Conservation (phyloP, 2,329 filamentous ascomycete genomes). For the Monilinia vaccinii-corymbosi region DNA sequence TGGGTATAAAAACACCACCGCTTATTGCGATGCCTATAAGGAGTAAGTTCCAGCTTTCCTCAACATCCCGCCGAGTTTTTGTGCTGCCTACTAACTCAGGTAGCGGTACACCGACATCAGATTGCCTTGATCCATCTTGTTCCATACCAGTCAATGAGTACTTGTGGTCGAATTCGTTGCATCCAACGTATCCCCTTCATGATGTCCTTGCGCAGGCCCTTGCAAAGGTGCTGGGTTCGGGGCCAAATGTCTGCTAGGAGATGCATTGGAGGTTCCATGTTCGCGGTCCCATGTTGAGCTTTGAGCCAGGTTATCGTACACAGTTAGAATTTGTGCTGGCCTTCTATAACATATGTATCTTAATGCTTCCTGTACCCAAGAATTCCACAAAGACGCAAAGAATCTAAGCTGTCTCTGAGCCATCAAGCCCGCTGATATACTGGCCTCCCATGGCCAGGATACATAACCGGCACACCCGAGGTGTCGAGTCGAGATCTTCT, state of each 20-base stretch:
- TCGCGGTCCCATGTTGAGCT: not conserved
- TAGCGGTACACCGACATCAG: constrained; percentile 37
- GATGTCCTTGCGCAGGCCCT: constrained; percentile 47
- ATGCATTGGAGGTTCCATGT: not conserved
- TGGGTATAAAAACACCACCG: constrained; percentile 45
- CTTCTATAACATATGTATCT: not conserved
- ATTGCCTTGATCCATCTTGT: constrained; percentile 39
- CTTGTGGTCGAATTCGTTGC: constrained; percentile 54
- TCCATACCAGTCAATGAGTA: constrained; percentile 50
- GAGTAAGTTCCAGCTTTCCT: constrained; percentile 34
- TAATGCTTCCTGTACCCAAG: not conserved
- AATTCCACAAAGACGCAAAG: not conserved
- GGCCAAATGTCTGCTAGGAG: constrained; percentile 33
- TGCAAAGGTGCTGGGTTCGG: constrained; percentile 32
- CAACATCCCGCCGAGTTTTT: not conserved
- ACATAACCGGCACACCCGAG: not conserved
- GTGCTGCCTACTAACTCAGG: not conserved
- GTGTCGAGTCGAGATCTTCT: not conserved
- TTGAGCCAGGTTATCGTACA: not conserved
- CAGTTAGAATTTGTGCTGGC: not conserved
- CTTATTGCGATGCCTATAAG: constrained; percentile 44
- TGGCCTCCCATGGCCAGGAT: no score
- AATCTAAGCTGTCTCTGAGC: not conserved
- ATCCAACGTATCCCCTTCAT: constrained; percentile 56
- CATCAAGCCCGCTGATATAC: not conserved